Percentiles rank a stretch among this genome's conserved stretches.
phyloP scores from a whole-genome alignment of 2,329 filamentous ascomycete species.

The Aspergillus fructus region DNA sequence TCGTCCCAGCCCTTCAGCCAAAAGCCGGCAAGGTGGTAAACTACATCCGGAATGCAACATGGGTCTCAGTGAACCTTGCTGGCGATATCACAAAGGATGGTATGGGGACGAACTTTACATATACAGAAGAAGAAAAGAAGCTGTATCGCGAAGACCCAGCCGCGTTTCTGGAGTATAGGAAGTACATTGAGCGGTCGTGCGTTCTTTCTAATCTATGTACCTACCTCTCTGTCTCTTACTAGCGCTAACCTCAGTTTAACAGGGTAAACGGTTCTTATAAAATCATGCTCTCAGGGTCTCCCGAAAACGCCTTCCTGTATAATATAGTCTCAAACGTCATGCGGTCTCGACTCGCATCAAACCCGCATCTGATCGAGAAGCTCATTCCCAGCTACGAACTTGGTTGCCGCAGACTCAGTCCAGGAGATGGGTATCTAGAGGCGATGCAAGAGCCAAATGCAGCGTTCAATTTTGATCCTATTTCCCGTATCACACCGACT shows the following conservation, averaged over 20 bases:
- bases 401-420: slow-evolving; percentile 29
- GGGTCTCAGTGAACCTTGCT: slow-evolving; percentile 24
- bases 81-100: slow-evolving; percentile 24
- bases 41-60: slow-evolving; percentile 31
- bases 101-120: slow-evolving; percentile 22
- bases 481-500: slow-evolving; percentile 22
- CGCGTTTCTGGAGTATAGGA: slow-evolving; percentile 20
- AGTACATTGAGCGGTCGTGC: slow-evolving; percentile 21
- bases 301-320: slow-evolving; percentile 7
- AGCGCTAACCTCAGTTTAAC: neutral
- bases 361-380: slow-evolving; percentile 19
- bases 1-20: slow-evolving; percentile 18
- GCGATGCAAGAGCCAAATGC: slow-evolving; percentile 26
- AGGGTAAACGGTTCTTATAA: slow-evolving; percentile 14
- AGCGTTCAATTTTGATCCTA: slow-evolving; percentile 17
- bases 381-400: slow-evolving; percentile 25
- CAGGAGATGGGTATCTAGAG: slow-evolving; percentile 30
- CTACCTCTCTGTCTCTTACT: neutral
- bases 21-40: slow-evolving; percentile 23
- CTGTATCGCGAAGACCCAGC: slow-evolving; percentile 19
- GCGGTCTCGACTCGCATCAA: slow-evolving; percentile 19
- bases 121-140: slow-evolving; percentile 24
- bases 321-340: slow-evolving; percentile 13
- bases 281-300: slow-evolving; percentile 17
- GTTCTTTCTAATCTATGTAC: neutral